Base-by-base conservation (phyloP, 75 land plant genomes). In the Larix kaempferi region DNA sequence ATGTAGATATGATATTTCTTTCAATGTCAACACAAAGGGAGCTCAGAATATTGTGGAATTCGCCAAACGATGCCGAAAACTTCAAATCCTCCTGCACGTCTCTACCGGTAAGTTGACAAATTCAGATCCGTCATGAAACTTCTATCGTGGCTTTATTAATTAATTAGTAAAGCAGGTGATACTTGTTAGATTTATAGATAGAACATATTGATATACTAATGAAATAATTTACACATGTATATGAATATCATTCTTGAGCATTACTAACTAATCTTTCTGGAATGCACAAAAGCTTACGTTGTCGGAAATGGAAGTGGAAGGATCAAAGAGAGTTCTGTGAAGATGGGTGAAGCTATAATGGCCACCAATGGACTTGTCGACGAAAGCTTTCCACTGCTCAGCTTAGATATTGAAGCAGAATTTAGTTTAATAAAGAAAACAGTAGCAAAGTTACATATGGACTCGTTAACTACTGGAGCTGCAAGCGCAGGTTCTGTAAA, bases 11-110 rank as follows among this genome's bases (percentile, higher is more conserved):
- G 88, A 88, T 62, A 72, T 81, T 64, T 87, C 92, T 64, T 22
- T 90, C 17, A 75, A 82, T 25, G 74, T 87, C 77, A 90, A 90
- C 60, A 79, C 89, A 11, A 74, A 78, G 37, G 92, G 92, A 39
- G 83, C 89, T 23, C 73, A 63, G 17, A 79, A 86, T 22, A 25
- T 87, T 19, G 27, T 87, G 66, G 81, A 84, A 26, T 88, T 88
- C 74, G 84, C 84, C 17, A 77, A 82, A 56, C 73, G 80, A 17
- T 88, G 85, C 77, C 54, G 55, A 35, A 80, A 82, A 23, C 85
- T 88, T 22, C 75, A 81, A 75, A 59, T 85, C 11, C 49, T 85
- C n/a, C 64, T 85, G 6, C 87, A 87, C 58, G 82, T 88, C n/a
- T 90, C 87, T 4, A 86, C 88, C 17, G 88, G 90, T 88, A 75